phyloP scores from a whole-genome alignment of 2,329 filamentous ascomycete species.

The Colletotrichum sp. region DNA sequence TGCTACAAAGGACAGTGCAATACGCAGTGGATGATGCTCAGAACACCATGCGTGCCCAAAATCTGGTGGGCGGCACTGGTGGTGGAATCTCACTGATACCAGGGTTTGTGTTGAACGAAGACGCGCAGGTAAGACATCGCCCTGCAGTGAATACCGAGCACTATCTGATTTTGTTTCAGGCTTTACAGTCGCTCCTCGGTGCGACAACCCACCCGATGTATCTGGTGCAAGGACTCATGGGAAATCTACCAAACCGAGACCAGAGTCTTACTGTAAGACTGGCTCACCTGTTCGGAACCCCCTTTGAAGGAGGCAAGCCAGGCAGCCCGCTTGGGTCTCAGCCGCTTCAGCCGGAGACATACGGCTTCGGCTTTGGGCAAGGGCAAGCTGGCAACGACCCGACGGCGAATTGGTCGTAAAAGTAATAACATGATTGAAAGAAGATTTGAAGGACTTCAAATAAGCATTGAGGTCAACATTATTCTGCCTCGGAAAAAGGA shows the following conservation, averaged over 20 bases:
- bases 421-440: background rate
- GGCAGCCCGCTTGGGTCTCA: constrained; percentile 17
- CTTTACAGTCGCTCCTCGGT: constrained; percentile 3
- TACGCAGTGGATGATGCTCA: constrained; percentile 11
- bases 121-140: constrained; percentile 8
- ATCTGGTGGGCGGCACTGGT: background rate
- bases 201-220: constrained; percentile 18
- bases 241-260: constrained; percentile 19
- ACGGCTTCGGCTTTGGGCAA: constrained; percentile 17
- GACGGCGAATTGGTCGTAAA: constrained; percentile 10
- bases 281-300: constrained; percentile 8
- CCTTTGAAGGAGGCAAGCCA: constrained; percentile 6
- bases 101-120: background rate
- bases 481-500: background rate
- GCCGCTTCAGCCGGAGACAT: constrained; percentile 16
- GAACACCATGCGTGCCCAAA: background rate
- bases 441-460: background rate
- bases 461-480: background rate
- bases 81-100: background rate
- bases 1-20: constrained; percentile 12
- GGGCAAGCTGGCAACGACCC: constrained; percentile 14
- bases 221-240: constrained; percentile 15
- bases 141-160: background rate
- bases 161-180: background rate
- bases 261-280: constrained; percentile 6